A percentile compares a stretch with the other conserved stretches of the same genome.
Conservation (phyloP, 306 rosid species). For the Mimosa bimucronata region DNA sequence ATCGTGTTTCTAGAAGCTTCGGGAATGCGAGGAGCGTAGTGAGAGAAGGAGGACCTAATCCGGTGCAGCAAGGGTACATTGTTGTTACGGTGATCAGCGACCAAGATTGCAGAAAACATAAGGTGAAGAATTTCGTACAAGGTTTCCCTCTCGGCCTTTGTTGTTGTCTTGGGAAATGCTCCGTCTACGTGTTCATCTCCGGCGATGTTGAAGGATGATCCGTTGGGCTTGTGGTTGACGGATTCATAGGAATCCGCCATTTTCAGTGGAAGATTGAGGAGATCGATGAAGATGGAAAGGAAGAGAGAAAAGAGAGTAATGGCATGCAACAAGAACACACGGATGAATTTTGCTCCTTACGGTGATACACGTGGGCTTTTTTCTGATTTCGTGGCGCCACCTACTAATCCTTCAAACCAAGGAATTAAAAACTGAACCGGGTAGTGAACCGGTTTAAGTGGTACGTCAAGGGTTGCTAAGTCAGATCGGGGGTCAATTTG, state of each 20-base stretch:
- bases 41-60: conserved; percentile 59
- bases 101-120: conserved; percentile 49
- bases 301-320: too few relatives aligned
- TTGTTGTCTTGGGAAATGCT: background rate
- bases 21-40: conserved; percentile 59
- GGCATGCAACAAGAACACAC: too few relatives aligned
- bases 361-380: too few relatives aligned
- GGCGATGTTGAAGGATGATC: conserved; percentile 33
- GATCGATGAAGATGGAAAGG: too few relatives aligned
- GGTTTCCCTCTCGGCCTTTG: conserved; percentile 29
- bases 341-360: too few relatives aligned
- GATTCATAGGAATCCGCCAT: conserved; percentile 49
- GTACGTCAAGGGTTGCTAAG: too few relatives aligned
- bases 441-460: too few relatives aligned
- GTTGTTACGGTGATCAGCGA: conserved; percentile 40
- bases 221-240: background rate
- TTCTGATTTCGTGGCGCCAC: too few relatives aligned
- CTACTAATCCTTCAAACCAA: too few relatives aligned
- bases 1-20: conserved; percentile 73
- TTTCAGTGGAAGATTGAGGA: conserved; percentile 2
- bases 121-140: conserved; percentile 54
- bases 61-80: conserved; percentile 52
- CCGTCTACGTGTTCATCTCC: background rate
- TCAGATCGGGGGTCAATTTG: too few relatives aligned
- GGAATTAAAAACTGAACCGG: too few relatives aligned